Conservation (phyloP, 164 flowering plant genomes). For the Dillenia turbinata region DNA sequence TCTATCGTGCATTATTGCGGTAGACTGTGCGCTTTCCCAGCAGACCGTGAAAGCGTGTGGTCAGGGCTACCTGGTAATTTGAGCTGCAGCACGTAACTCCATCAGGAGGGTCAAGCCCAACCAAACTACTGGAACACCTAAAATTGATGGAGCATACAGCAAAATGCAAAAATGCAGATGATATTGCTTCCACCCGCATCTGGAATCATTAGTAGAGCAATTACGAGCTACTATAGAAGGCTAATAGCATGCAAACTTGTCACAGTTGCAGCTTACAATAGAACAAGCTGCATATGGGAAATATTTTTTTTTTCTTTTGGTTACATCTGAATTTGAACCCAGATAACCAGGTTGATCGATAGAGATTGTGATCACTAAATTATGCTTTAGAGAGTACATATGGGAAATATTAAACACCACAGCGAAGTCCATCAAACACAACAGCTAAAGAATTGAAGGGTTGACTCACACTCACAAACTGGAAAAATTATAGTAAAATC, state of each 20-base stretch:
- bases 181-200: slow-evolving; percentile 77
- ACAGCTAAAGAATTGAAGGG: slow-evolving; percentile 88
- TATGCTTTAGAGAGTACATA: too few species aligned
- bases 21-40: too few species aligned
- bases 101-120: slow-evolving; percentile 78
- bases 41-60: too few species aligned
- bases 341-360: too few species aligned
- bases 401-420: too few species aligned
- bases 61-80: slow-evolving; percentile 57
- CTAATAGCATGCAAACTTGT: background rate
- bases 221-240: slow-evolving; percentile 7
- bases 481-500: slow-evolving; percentile 15
- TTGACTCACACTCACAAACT: slow-evolving; percentile 93
- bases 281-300: slow-evolving; percentile 79
- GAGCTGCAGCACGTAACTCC: slow-evolving; percentile 74
- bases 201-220: slow-evolving; percentile 1
- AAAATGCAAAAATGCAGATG: slow-evolving; percentile 72
- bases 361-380: too few species aligned
- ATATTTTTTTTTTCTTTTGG: too few species aligned
- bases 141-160: slow-evolving; percentile 52
- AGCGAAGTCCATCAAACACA: slow-evolving; percentile 90
- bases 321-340: too few species aligned
- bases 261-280: slow-evolving; percentile 44
- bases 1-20: too few species aligned
- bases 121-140: slow-evolving; percentile 93